Conservation (phyloP, 768 basidiomycete species). For the Lactarius hengduanensis region DNA sequence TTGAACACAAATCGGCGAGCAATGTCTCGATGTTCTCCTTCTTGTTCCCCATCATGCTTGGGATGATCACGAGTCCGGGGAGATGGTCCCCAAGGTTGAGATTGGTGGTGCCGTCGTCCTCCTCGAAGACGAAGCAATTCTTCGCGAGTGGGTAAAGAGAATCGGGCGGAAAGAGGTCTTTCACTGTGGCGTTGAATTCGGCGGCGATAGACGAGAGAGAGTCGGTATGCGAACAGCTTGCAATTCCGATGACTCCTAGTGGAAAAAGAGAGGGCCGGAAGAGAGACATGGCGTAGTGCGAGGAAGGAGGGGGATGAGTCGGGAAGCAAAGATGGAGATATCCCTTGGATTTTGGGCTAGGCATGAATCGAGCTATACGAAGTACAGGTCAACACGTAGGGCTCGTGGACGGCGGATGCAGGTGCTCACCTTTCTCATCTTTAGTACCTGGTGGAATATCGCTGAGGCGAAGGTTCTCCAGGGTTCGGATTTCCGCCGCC, state of each 20-base stretch:
- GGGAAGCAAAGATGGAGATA: constrained; percentile 78
- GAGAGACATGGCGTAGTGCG: constrained; percentile 66
- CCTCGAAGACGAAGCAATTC: constrained; percentile 85
- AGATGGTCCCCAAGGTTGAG: constrained; percentile 55
- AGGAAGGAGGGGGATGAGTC: constrained; percentile 68
- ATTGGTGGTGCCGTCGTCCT: constrained; percentile 53
- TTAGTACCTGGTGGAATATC: constrained; percentile 81
- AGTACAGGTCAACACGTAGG: constrained; percentile 11
- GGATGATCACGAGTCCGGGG: constrained; percentile 73
- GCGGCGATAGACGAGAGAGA: constrained; percentile 52
- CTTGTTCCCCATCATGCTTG: constrained; percentile 84
- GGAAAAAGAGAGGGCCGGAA: constrained; percentile 81
- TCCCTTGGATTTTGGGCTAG: constrained; percentile 70
- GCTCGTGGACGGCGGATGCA: background rate
- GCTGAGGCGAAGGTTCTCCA: constrained; percentile 70
- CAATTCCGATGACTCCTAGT: constrained; percentile 85
- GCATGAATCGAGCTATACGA: constrained; percentile 74
- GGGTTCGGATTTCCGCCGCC: constrained; percentile 67
- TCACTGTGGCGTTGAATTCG: constrained; percentile 64
- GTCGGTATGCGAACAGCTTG: constrained; percentile 60
- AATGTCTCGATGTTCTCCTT: constrained; percentile 85
- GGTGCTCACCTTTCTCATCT: constrained; percentile 66
- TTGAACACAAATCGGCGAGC: constrained; percentile 85
- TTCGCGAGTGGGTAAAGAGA: constrained; percentile 75
- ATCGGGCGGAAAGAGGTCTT: constrained; percentile 63